Evolutionary conservation across 1,139 yeast species (phyloP).

Genomic region (Lodderomyces elongisporus): DNA sequence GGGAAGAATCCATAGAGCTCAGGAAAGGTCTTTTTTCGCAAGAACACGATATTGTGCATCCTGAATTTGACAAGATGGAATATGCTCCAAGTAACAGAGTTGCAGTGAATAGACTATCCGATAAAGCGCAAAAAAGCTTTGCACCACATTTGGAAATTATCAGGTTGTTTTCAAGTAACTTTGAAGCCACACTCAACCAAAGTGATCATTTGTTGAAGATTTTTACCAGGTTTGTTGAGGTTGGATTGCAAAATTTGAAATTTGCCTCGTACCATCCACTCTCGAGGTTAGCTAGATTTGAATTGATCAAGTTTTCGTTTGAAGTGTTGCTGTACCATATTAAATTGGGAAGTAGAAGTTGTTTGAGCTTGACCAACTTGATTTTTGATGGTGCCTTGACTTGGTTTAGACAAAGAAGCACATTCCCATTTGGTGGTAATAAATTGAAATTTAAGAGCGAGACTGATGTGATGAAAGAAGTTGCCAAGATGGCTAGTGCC

Average conservation of each 20-base stretch:
- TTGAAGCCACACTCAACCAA: slow-evolving; percentile 74
- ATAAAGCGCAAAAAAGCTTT: slow-evolving; percentile 44
- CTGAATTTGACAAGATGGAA: slow-evolving; percentile 76
- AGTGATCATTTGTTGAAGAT: slow-evolving; percentile 67
- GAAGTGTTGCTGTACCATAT: slow-evolving; percentile 58
- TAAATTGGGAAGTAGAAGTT: slow-evolving; percentile 43
- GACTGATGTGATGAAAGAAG: slow-evolving; percentile 50
- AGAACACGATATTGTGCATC: slow-evolving; percentile 51
- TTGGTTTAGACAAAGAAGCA: slow-evolving; percentile 67
- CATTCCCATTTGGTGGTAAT: slow-evolving; percentile 85
- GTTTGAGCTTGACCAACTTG: slow-evolving; percentile 41
- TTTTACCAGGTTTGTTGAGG: slow-evolving; percentile 57
- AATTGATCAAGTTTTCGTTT: slow-evolving; percentile 63
- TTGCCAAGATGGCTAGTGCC: slow-evolving; percentile 34
- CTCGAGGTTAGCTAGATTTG: slow-evolving; percentile 71
- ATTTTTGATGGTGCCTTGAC: slow-evolving; percentile 65
- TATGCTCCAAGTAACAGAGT: slow-evolving; percentile 79
- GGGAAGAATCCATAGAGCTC: slow-evolving; percentile 63
- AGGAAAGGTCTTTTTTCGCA: slow-evolving; percentile 63
- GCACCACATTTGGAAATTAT: slow-evolving; percentile 73
- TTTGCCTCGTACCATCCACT: slow-evolving; percentile 78
- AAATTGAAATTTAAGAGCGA: slow-evolving; percentile 68
- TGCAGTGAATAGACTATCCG: slow-evolving; percentile 50
- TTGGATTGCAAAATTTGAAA: slow-evolving; percentile 52
- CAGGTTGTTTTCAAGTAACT: slow-evolving; percentile 68